Evolutionary conservation across 1,284 basidiomycete genomes (phyloP).

Genomic region (Cutaneotrichosporon sp.): DNA sequence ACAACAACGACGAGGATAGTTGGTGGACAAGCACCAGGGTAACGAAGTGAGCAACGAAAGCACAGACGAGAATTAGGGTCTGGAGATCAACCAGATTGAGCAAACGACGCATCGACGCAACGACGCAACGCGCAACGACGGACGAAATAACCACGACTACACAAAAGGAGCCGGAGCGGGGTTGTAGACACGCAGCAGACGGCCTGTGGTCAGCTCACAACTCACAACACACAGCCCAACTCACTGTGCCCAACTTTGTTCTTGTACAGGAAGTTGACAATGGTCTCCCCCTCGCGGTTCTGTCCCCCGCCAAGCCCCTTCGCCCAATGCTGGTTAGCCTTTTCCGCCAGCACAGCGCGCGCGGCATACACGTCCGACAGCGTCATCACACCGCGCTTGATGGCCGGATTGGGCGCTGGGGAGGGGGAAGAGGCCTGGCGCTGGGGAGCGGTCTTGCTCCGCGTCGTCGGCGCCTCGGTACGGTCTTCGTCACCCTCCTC

Average conservation of each 20-base stretch:
- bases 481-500: slow-evolving; percentile 4
- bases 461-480: slow-evolving; percentile 35
- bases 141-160: too few species aligned
- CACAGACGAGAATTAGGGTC: too few species aligned
- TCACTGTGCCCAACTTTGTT: slow-evolving; percentile 47
- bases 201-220: slow-evolving; percentile 19
- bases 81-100: too few species aligned
- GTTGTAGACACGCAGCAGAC: slow-evolving; percentile 42
- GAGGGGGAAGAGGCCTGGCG: slow-evolving; percentile 26
- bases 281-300: slow-evolving; percentile 46
- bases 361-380: slow-evolving; percentile 41
- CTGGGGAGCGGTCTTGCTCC: slow-evolving; percentile 37
- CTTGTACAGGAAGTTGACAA: slow-evolving; percentile 48
- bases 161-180: slow-evolving; percentile 16
- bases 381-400: slow-evolving; percentile 40
- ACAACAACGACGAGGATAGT: not conserved
- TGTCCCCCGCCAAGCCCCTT: slow-evolving; percentile 46
- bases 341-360: slow-evolving; percentile 39
- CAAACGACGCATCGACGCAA: too few species aligned
- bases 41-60: too few species aligned
- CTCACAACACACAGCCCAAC: slow-evolving; percentile 9
- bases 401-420: slow-evolving; percentile 10
- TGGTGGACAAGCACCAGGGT: too few species aligned
- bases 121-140: too few species aligned
- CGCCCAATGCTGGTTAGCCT: slow-evolving; percentile 46